Conservation (phyloP, 306 rosid genomes). For the Pyrus betulifolia region DNA sequence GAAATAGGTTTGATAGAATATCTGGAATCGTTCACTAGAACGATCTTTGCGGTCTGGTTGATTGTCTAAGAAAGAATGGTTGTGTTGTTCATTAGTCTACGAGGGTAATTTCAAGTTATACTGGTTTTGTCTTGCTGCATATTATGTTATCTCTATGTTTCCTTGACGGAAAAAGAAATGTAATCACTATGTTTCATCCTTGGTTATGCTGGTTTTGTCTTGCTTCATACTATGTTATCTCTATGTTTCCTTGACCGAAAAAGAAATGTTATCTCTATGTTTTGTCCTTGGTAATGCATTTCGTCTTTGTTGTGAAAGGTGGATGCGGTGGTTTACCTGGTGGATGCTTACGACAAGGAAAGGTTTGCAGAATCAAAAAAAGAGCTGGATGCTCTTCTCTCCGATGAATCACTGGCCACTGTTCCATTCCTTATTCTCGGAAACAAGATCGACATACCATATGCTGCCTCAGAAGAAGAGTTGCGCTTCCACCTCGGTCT, state of each 20-base stretch:
- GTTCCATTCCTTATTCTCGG: slow-evolving; percentile 84
- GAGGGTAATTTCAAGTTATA: background rate
- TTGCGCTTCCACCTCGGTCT: slow-evolving; percentile 66
- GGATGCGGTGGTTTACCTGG: slow-evolving; percentile 81
- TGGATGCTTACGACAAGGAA: slow-evolving; percentile 76
- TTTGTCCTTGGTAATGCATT: background rate
- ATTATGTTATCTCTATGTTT: background rate
- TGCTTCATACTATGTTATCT: background rate
- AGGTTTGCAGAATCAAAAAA: slow-evolving; percentile 73
- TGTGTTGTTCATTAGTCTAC: background rate
- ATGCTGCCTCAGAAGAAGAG: slow-evolving; percentile 87
- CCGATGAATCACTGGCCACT: slow-evolving; percentile 59
- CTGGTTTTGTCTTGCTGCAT: background rate
- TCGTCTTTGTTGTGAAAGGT: slow-evolving; percentile 36
- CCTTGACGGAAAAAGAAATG: no score
- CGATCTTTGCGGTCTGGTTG: background rate
- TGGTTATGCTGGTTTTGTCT: background rate
- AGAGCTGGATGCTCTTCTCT: slow-evolving; percentile 79
- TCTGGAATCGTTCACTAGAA: background rate
- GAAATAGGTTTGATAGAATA: background rate
- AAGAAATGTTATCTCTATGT: background rate
- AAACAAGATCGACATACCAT: slow-evolving; percentile 74
- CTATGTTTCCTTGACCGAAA: background rate
- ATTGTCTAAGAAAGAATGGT: background rate
- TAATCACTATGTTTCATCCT: no score